These are phyloP conservation scores for Coemansia sp. DNA, from an alignment of 192 early-diverging fungal genomes.

Conservation along the genomic window DNA sequence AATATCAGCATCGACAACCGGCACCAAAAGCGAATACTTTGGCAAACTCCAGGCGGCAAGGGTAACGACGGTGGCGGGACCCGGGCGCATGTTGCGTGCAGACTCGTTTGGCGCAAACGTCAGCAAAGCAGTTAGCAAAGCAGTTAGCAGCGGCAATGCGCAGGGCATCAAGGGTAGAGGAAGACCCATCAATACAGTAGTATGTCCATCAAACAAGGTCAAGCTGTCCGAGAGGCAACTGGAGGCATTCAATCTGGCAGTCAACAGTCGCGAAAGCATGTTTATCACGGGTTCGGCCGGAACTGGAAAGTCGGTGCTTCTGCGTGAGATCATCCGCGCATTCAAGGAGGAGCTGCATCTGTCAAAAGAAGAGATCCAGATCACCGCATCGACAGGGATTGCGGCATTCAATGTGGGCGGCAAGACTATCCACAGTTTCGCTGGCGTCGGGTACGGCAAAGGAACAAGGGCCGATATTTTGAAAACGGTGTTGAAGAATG, in stretches of 20 bases:
- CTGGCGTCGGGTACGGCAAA: constrained; percentile 65
- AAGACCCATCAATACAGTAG: neutral
- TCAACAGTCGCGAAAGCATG: constrained; percentile 58
- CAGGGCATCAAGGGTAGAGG: neutral
- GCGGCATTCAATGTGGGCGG: constrained; percentile 80
- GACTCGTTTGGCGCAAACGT: constrained; percentile 11
- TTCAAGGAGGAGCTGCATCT: constrained; percentile 14
- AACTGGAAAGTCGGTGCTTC: constrained; percentile 57
- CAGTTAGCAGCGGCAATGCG: neutral
- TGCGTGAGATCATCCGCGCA: constrained; percentile 46
- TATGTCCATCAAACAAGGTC: constrained; percentile 3
- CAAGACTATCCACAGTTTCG: constrained; percentile 74
- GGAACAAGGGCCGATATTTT: constrained; percentile 26
- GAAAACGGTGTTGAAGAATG: constrained; percentile 41
- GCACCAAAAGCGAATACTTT: constrained; percentile 29
- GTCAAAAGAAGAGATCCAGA: constrained; percentile 34
- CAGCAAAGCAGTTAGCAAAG: neutral
- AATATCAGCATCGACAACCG: constrained; percentile 7
- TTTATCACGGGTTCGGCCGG: constrained; percentile 84
- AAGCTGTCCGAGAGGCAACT: constrained; percentile 60
- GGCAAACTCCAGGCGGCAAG: neutral
- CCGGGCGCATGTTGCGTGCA: neutral
- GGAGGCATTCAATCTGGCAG: constrained; percentile 62
- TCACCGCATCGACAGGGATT: constrained; percentile 80
- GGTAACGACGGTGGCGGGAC: neutral